Evolutionary conservation across 2,329 filamentous ascomycete genomes (phyloP).

Genomic region (Cordyceps javanica): DNA sequence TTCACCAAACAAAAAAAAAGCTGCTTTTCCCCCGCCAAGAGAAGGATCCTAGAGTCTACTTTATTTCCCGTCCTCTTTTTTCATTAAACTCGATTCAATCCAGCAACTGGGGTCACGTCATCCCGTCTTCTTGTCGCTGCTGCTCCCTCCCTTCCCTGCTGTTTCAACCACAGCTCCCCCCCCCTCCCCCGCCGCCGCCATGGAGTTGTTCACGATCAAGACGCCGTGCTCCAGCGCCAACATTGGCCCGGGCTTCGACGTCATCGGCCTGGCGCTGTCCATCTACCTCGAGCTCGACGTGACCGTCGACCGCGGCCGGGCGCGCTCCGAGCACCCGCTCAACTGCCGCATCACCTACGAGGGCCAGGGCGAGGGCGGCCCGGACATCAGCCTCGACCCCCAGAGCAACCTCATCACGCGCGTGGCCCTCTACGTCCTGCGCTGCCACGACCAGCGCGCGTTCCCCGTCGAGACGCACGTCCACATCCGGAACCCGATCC

Average conservation of each 20-base stretch:
- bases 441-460: constrained; percentile 78
- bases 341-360: constrained; percentile 93
- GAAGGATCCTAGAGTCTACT: background rate
- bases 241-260: constrained; percentile 96
- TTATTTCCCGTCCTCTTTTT: too few species aligned
- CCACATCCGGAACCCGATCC: constrained; percentile 93
- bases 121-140: background rate
- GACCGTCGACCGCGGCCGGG: constrained; percentile 58
- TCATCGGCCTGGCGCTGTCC: constrained; percentile 89
- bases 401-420: constrained; percentile 89
- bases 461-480: constrained; percentile 86
- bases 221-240: constrained; percentile 95
- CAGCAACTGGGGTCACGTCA: too few species aligned
- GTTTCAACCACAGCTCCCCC: constrained; percentile 11
- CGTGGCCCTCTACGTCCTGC: constrained; percentile 87
- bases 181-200: too few species aligned
- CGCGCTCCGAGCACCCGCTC: constrained; percentile 53
- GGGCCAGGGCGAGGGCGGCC: constrained; percentile 64
- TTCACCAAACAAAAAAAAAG: background rate
- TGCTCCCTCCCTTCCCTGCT: background rate
- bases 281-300: constrained; percentile 89
- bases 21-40: background rate
- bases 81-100: too few species aligned
- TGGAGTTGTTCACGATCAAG: constrained; percentile 64
- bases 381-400: constrained; percentile 75